These are phyloP conservation scores for Elymus sibiricus DNA, from an alignment of 176 grass and related monocot genomes.

Conservation along the genomic window DNA sequence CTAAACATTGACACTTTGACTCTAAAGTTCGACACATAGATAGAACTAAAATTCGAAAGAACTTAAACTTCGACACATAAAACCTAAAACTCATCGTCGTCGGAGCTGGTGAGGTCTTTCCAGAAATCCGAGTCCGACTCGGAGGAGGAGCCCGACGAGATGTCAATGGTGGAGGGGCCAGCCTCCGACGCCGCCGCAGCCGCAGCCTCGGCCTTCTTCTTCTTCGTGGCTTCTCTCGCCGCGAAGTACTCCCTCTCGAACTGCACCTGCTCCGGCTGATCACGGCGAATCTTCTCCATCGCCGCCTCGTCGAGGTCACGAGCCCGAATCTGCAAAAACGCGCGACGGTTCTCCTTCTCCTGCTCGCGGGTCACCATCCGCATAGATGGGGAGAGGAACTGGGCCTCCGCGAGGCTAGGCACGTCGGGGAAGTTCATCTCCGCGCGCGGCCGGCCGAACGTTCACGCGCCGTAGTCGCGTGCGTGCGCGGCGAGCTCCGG, in stretches of 20 bases:
- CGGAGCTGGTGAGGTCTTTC: not conserved
- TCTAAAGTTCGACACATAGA: not conserved
- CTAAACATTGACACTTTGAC: not conserved
- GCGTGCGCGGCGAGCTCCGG: no score
- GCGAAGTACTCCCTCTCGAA: not conserved
- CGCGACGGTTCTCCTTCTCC: no score
- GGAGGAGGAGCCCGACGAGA: no score
- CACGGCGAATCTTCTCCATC: not conserved
- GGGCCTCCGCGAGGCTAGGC: no score
- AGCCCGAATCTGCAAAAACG: not conserved
- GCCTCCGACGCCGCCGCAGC: not conserved
- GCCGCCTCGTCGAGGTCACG: not conserved
- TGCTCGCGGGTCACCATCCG: no score
- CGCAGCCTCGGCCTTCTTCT: not conserved
- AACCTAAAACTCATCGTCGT: not conserved
- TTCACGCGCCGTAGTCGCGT: no score
- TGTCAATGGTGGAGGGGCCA: not conserved
- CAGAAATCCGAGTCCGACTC: no score
- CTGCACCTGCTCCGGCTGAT: not conserved
- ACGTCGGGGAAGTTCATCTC: no score
- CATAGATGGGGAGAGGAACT: no score
- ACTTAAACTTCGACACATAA: no score
- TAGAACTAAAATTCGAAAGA: not conserved
- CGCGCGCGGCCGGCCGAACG: no score
- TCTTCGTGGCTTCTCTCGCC: not conserved